phyloP scores from a whole-genome alignment of 257 asterid genomes.

The Gynochthodes officinalis region DNA sequence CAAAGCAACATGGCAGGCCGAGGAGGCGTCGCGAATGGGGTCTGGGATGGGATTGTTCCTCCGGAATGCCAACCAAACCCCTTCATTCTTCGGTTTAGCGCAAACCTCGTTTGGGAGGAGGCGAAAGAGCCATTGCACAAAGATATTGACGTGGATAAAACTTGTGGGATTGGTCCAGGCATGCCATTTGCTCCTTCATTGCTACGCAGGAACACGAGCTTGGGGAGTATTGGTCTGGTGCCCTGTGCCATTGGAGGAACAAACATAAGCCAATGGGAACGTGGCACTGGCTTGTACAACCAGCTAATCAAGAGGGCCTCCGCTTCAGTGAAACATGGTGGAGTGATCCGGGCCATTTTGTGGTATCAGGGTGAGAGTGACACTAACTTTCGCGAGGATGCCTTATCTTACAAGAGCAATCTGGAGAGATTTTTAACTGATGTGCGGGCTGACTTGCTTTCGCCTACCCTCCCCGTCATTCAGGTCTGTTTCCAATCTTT shows the following conservation, averaged over 20 bases:
- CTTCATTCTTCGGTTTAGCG: conserved; percentile 20
- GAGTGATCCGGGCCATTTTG: conserved; percentile 22
- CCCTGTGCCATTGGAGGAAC: conserved; percentile 45
- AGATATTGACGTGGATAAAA: conserved; percentile 30
- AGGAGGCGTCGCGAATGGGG: conserved; percentile 44
- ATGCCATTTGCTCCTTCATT: conserved; percentile 34
- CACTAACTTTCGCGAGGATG: conserved; percentile 11
- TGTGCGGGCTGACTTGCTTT: conserved; percentile 23
- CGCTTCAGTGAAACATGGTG: conserved; percentile 17
- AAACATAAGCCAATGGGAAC: conserved; percentile 29
- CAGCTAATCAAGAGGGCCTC: conserved; percentile 24
- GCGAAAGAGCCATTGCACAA: conserved; percentile 39
- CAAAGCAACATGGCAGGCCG: conserved; percentile 95
- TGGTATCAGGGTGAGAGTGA: conserved; percentile 51
- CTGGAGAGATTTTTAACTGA: conserved; percentile 25
- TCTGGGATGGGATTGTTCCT: conserved; percentile 70
- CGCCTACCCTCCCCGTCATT: conserved; percentile 24
- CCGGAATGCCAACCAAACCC: conserved; percentile 36
- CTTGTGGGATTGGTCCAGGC: conserved; percentile 38
- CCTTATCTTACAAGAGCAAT: conserved; percentile 21
- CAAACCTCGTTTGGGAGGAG: conserved; percentile 25
- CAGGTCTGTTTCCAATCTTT: conserved; percentile 15
- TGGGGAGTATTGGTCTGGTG: conserved; percentile 30
- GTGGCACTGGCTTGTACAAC: conserved; percentile 27
- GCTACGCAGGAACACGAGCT: conserved; percentile 4